Conservation (phyloP, 176 grass and related monocot species). For the Areca catechu region DNA sequence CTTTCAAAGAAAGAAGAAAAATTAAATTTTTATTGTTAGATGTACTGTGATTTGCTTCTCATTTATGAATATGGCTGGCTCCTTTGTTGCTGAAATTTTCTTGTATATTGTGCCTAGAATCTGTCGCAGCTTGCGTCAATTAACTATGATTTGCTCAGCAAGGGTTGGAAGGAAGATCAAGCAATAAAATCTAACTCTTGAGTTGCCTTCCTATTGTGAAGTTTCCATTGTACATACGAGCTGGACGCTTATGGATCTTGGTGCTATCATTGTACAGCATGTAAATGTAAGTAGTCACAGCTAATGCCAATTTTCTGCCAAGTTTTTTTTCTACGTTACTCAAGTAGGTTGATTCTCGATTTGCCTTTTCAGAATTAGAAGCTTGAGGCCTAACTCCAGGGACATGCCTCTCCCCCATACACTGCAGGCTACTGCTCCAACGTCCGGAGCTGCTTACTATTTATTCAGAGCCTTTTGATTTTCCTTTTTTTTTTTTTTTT, state of each 20-base stretch:
- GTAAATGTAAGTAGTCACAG: constrained; percentile 67
- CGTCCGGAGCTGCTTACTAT: background rate
- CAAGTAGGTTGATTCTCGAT: background rate
- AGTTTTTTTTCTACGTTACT: background rate
- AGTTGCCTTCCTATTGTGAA: constrained; percentile 7
- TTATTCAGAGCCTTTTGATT: background rate
- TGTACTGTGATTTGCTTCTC: background rate
- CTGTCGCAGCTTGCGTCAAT: constrained; percentile 93
- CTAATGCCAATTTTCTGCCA: background rate
- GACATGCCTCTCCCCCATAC: background rate
- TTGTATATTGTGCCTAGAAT: constrained; percentile 50
- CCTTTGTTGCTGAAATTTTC: constrained; percentile 6
- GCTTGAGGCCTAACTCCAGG: constrained; percentile 11
- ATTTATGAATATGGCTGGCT: background rate
- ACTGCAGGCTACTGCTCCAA: background rate
- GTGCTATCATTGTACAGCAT: constrained; percentile 41
- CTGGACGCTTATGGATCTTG: no score
- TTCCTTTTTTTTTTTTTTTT: background rate
- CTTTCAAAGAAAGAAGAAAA: no score
- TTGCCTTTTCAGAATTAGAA: constrained; percentile 19
- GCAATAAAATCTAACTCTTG: constrained; percentile 43
- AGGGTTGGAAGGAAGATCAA: constrained; percentile 83
- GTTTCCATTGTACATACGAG: background rate
- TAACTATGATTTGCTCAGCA: constrained; percentile 92
- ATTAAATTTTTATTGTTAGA: no score